Conservation (phyloP, 2,329 filamentous ascomycete species). For the Calonectria pauciramosa region DNA sequence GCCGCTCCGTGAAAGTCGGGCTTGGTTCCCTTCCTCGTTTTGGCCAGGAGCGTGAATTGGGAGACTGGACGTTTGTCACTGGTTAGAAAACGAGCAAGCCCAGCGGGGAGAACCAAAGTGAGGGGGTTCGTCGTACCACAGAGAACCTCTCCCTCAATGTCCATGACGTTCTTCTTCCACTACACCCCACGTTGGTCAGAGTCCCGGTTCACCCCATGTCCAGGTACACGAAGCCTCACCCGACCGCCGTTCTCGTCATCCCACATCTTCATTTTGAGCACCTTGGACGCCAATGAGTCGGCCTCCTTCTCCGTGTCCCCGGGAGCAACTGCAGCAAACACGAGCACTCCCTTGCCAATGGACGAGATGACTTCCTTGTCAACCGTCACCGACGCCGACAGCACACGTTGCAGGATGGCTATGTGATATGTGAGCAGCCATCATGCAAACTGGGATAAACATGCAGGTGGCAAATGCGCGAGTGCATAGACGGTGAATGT, state of each 20-base stretch:
- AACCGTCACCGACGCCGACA: conserved; percentile 95
- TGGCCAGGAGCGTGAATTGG: conserved; percentile 94
- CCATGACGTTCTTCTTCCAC: conserved; percentile 93
- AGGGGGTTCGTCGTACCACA: conserved; percentile 73
- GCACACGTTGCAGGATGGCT: conserved; percentile 94
- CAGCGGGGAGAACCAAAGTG: neutral
- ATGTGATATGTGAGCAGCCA: conserved; percentile 31
- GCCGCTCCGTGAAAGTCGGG: conserved; percentile 95
- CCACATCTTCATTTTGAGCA: conserved; percentile 93
- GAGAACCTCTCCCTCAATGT: conserved; percentile 92
- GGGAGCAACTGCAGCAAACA: conserved; percentile 91
- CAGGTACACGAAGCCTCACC: conserved; percentile 57
- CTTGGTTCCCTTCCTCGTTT: conserved; percentile 95
- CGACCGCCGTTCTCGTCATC: conserved; percentile 81
- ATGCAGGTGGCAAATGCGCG: neutral
- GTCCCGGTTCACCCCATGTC: conserved; percentile 19
- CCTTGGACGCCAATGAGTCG: conserved; percentile 84
- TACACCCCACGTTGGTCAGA: conserved; percentile 52
- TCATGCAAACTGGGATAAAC: conserved; percentile 4
- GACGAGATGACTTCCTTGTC: conserved; percentile 91
- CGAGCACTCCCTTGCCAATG: conserved; percentile 90
- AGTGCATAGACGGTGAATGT: neutral
- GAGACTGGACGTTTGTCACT: conserved; percentile 74
- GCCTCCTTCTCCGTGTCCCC: conserved; percentile 92
- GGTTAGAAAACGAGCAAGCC: neutral